Evolutionary conservation across 441 rosid genomes (phyloP), one percentile per base, ranked within the genome.

Genomic region (Euphorbia celastroides): DNA sequence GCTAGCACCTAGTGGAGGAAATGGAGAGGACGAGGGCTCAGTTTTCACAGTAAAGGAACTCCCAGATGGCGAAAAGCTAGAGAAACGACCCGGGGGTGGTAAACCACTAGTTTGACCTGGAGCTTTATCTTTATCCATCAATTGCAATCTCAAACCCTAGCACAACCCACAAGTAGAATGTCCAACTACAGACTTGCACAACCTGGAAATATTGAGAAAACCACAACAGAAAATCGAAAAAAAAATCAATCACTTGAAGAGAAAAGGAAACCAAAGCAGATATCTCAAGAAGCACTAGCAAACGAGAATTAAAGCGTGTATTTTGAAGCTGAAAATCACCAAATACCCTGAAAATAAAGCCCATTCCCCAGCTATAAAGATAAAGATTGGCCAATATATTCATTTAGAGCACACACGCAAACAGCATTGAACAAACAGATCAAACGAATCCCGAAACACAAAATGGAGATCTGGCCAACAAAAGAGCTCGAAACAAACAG

Each of bases 101-200:
- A 82, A 67, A 68, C 89, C 86, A 23, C 87, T 78, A 66, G 78
- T 48, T 60, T 76, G 85, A 48, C 76, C 67, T 0, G 79, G 75
- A 64, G 86, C 68, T 70, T 89, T 91, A 50, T 87, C 97, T 78
- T 78, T 91, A n/a, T 91, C 94, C 97, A 91, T 90, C 75, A 31
- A 17, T 26, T 41, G 27, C 58, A 57, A 34, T 25, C 58, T 41
- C 62, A 10, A 36, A 65, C 70, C 67, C 72, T 42, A 59, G 26
- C 63, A 19, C 30, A 54, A 60, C 17, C 19, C 54, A 34, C 17
- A 28, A 57, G 32, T 26, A 20, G 2, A 64, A 12, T 5, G 14
- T 22, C 60, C 34, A 19, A 51, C 46, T 12, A 20, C 50, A 22
- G 38, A 20, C 26, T 65, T 38, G 22, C 46, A 48, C 34, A 22